Evolutionary conservation across 2,329 filamentous ascomycete genomes (phyloP), one percentile per base, ranked within the genome.

Genomic region (Gliomastix tumulicola): DNA sequence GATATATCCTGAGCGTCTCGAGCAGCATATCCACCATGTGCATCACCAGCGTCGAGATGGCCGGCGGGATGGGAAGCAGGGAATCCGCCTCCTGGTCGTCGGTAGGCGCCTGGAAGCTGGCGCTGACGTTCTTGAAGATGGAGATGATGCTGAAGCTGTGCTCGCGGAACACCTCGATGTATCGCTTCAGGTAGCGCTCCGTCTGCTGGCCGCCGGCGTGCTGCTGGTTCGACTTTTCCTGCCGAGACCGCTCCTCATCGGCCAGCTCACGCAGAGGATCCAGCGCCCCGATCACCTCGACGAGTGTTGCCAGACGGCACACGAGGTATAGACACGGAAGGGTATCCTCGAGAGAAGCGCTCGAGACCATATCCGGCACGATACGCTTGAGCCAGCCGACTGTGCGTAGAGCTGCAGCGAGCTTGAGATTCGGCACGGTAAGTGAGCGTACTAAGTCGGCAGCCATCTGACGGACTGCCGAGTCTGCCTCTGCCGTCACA

Each of bases 161-260:
- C 60, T 98, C 92, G 36, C 92, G 84, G 57, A 97, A 97, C 20
- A 98, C 88, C 56, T 98, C 92, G 49, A 98, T 86, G 59, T 94
- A 98, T 33, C 89, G 77, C 59, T 97, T 98, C 30, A 98, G 66
- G 51, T 88, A 98, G 35, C 88, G 76, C 58, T 97, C 92, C 2
- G 89, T 96, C 57, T 97, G 92, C 51, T 94, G 88, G 0, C 90
- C 90, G 2, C 78, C 78, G 3, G 74, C 77, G 75, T 74, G 84
- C 8, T 60, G 58, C 17, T 55, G 54, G 6, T 57, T 51, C 12
- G 59, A 39, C 20, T 23, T 25, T 10, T 19, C 35, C 41, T 72
- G 66, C 12, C 65, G 69, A 32, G 59, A 53, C 34, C 59, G 80
- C 59, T 96, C 90, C 52, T 94, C 86, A 48, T 97, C 89, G 33